A percentile compares a stretch with the other conserved stretches of the same genome.
Conservation (phyloP, 768 basidiomycete genomes). For the Naganishia antarctica region DNA sequence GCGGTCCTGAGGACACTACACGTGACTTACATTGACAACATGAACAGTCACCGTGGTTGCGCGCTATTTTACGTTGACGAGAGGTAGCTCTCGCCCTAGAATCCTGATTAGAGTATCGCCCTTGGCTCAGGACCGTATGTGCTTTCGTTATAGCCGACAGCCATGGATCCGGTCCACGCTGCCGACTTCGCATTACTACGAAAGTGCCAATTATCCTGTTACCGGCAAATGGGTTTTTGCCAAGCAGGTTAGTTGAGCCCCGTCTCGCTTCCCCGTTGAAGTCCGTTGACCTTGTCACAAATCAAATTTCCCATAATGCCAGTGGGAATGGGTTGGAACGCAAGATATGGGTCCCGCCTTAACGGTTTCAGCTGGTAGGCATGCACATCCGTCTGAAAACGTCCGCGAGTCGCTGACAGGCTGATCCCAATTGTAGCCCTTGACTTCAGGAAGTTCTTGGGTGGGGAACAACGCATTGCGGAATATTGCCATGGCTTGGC, state of each 20-base stretch:
- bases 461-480: constrained; percentile 69
- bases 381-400: not conserved
- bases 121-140: too few species aligned
- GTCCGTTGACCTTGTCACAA: too few species aligned
- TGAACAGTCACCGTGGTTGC: constrained; percentile 55
- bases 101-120: too few species aligned
- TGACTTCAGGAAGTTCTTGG: constrained; percentile 66
- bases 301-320: too few species aligned
- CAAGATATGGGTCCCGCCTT: constrained; percentile 41
- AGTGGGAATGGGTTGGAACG: constrained; percentile 45
- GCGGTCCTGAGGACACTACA: too few species aligned
- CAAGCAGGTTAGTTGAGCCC: not conserved
- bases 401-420: not conserved
- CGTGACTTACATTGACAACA: constrained; percentile 12
- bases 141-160: not conserved
- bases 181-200: constrained; percentile 41
- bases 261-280: not conserved
- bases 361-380: constrained; percentile 20
- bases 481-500: constrained; percentile 68
- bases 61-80: constrained; percentile 71
- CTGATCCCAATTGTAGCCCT: constrained; percentile 53
- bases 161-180: constrained; percentile 33
- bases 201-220: constrained; percentile 37
- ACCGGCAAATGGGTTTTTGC: constrained; percentile 34
- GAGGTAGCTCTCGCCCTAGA: constrained; percentile 51